Percentiles rank a stretch among this genome's conserved stretches.
These are phyloP conservation scores for Phytopythium kandeliae DNA, from an alignment of 352 stramenopile genomes.

Conservation along the genomic window DNA sequence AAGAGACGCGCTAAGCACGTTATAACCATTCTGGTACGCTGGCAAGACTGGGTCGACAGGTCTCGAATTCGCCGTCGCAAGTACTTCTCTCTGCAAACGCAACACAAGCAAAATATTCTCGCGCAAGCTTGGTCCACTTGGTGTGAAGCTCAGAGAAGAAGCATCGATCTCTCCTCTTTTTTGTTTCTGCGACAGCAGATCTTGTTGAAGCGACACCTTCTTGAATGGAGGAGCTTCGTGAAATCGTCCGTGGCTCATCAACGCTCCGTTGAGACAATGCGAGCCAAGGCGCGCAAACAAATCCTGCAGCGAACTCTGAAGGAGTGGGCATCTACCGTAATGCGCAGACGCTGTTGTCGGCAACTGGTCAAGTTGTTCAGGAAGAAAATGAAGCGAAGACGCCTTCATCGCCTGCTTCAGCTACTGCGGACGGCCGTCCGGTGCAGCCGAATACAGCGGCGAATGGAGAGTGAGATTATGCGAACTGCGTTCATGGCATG, in stretches of 20 bases:
- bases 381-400: constrained; percentile 21
- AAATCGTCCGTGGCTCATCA: not conserved
- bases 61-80: not conserved
- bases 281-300: not conserved
- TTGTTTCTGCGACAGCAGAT: not conserved
- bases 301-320: not conserved
- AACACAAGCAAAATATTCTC: not conserved
- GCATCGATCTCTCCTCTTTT: not conserved
- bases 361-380: constrained; percentile 37
- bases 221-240: not conserved
- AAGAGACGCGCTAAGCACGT: not conserved
- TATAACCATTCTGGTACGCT: not conserved
- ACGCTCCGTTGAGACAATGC: not conserved
- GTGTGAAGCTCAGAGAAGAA: not conserved
- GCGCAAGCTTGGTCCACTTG: not conserved
- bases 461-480: not conserved
- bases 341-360: constrained; percentile 15
- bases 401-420: constrained; percentile 11
- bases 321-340: not conserved
- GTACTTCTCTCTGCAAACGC: not conserved
- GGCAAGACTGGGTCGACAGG: not conserved
- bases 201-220: not conserved
- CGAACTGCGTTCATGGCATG: constrained; percentile 1
- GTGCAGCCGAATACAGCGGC: constrained; percentile 8
- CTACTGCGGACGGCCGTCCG: constrained; percentile 11